Base-by-base conservation (phyloP, 2,329 filamentous ascomycete genomes). In the Diatrype stigma region DNA sequence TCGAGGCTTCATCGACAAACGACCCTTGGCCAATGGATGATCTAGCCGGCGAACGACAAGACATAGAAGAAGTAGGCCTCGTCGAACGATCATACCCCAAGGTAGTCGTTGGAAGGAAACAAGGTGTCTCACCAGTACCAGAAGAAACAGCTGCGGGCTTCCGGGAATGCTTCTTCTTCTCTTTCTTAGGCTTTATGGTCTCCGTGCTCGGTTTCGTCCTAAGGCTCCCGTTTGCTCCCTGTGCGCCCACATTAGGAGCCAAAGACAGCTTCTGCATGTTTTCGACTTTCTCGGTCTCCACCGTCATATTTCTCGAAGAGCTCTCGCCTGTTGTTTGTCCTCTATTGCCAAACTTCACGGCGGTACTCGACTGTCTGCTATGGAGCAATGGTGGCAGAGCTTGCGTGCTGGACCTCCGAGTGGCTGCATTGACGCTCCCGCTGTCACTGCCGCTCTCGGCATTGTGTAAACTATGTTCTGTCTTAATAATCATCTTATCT, bases 281-380 rank as follows among this genome's bases (percentile, higher is more conserved):
- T 42, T 84, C 87, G 35, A 99, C 94, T 1, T 92, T 96, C 70
- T 99, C 94, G 0, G 94, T 96, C 73, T 99, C 94, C 14, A 97
- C 93, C 10, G 90, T 97, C 91, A 99, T 96, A 62, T 90, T 94
- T 64, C 87, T 85, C 51, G 86, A 80, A 34, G 89, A 87, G n/a
- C 84, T 85, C 65, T 96, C 89, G 47, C 78, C 74, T 11, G 72
- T 67, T 26, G 82, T 75, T 66, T 92, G 90, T 32, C 81, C 77
- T 64, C 91, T 89, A 50, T 77, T 73, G 47, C 75, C 74, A 38
- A 89, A 79, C 54, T 85, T 86, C 34, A 87, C 80, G 46, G 85
- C 83, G 54, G 79, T 69, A 60, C 80, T 84, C 8, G 89, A 90
- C 54, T 87, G 89, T 74, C 68, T 84, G 63, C 64, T 85, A 65